Percentiles rank a stretch among this genome's conserved stretches.
phyloP scores from a whole-genome alignment of 805 yeast genomes.

The Ogataea sp. region DNA sequence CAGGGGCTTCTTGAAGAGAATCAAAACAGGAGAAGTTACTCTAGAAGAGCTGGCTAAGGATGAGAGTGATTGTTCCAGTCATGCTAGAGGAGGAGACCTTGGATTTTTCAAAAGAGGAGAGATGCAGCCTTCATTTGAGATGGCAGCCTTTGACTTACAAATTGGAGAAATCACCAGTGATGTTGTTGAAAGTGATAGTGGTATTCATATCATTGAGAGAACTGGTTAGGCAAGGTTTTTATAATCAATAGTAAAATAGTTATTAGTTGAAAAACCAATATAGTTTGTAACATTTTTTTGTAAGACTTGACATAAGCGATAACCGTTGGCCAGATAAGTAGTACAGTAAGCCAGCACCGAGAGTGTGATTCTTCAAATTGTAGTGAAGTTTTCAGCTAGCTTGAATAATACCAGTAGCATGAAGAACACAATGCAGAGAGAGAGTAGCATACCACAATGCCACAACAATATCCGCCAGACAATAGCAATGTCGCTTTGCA shows the following conservation, averaged over 20 bases:
- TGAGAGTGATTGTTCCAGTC: constrained; percentile 86
- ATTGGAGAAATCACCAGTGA: constrained; percentile 78
- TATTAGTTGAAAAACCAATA: too few species aligned
- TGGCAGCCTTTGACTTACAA: constrained; percentile 72
- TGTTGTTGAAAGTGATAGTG: constrained; percentile 83
- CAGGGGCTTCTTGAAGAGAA: constrained; percentile 46
- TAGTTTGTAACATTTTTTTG: too few species aligned
- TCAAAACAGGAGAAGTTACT: constrained; percentile 55
- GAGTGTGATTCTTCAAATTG: too few species aligned
- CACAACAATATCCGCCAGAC: too few species aligned
- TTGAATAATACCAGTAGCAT: too few species aligned
- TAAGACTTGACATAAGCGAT: too few species aligned
- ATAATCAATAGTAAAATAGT: neutral
- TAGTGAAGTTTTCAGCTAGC: too few species aligned
- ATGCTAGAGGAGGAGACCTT: constrained; percentile 82
- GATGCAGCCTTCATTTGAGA: constrained; percentile 94
- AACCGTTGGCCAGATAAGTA: too few species aligned
- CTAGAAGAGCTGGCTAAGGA: constrained; percentile 69
- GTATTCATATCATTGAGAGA: constrained; percentile 82
- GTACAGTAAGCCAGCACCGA: too few species aligned
- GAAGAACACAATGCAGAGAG: too few species aligned
- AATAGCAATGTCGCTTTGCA: too few species aligned
- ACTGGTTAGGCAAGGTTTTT: constrained; percentile 40
- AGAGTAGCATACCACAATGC: too few species aligned
- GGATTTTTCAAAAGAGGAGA: constrained; percentile 85